Conservation (phyloP, 805 yeast species). For the Kodamaea fukazawae region DNA sequence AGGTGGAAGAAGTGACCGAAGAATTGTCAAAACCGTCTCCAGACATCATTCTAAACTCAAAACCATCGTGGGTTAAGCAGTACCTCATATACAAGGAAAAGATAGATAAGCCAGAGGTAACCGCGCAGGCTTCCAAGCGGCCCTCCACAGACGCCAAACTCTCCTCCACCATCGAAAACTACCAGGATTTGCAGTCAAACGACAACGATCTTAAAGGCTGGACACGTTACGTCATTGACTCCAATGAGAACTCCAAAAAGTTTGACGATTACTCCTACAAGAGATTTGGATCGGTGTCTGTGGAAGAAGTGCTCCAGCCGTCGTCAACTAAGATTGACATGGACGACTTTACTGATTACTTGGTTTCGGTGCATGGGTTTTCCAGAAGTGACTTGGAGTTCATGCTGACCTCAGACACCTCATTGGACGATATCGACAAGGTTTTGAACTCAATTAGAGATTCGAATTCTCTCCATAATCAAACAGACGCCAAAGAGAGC, state of each 20-base stretch:
- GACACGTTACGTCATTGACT: constrained; percentile 19
- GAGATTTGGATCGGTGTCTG: constrained; percentile 12
- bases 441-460: constrained; percentile 33
- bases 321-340: constrained; percentile 18
- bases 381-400: constrained; percentile 24
- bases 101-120: constrained; percentile 9
- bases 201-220: constrained; percentile 25
- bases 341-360: constrained; percentile 29
- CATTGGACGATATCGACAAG: constrained; percentile 36
- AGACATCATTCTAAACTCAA: constrained; percentile 9
- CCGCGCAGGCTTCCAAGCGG: constrained; percentile 7
- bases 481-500: no score
- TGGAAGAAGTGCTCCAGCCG: constrained; percentile 6
- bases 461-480: constrained; percentile 5
- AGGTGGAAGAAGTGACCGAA: neutral
- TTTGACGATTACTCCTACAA: constrained; percentile 17
- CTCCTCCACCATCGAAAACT: constrained; percentile 20
- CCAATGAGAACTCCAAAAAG: constrained; percentile 8
- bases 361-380: constrained; percentile 30
- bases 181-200: constrained; percentile 23
- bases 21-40: neutral
- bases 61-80: constrained; percentile 25
- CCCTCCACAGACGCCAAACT: neutral
- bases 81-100: constrained; percentile 16
- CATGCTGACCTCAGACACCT: constrained; percentile 30